Conservation (phyloP, 495 filamentous ascomycete species). For the Lasiosphaeria miniovina region DNA sequence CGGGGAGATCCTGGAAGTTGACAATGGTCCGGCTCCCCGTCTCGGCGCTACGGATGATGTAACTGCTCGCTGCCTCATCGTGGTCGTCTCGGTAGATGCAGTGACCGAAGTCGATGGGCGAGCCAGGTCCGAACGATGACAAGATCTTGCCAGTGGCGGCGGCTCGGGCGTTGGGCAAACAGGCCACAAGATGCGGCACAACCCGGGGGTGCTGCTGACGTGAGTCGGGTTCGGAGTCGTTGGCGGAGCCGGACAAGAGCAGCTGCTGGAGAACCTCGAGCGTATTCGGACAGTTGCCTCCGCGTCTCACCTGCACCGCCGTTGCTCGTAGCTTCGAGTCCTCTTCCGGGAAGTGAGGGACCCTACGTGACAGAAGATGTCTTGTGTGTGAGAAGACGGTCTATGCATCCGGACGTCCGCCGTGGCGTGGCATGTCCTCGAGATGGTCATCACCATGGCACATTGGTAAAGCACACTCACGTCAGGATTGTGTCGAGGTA, state of each 20-base stretch:
- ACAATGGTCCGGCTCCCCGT: conserved; percentile 66
- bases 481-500: conserved; percentile 68
- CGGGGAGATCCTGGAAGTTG: conserved; percentile 63
- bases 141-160: conserved; percentile 36
- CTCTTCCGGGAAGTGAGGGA: conserved; percentile 62
- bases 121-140: conserved; percentile 36
- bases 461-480: conserved; percentile 36
- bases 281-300: conserved; percentile 70
- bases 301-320: conserved; percentile 55
- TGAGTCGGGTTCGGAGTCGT: neutral
- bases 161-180: conserved; percentile 33
- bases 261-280: conserved; percentile 67
- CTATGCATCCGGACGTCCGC: no score
- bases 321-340: conserved; percentile 71
- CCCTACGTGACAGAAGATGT: conserved; percentile 40
- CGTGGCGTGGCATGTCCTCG: no score
- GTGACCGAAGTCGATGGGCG: conserved; percentile 43
- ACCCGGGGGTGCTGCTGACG: neutral
- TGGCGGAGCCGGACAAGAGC: conserved; percentile 17
- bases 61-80: conserved; percentile 62
- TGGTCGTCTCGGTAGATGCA: conserved; percentile 59
- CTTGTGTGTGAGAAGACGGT: conserved; percentile 11
- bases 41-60: conserved; percentile 61
- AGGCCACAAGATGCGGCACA: conserved; percentile 36
- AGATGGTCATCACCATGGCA: conserved; percentile 1